Base-by-base conservation (phyloP, 2,329 filamentous ascomycete genomes). In the Neofusicoccum ribis region DNA sequence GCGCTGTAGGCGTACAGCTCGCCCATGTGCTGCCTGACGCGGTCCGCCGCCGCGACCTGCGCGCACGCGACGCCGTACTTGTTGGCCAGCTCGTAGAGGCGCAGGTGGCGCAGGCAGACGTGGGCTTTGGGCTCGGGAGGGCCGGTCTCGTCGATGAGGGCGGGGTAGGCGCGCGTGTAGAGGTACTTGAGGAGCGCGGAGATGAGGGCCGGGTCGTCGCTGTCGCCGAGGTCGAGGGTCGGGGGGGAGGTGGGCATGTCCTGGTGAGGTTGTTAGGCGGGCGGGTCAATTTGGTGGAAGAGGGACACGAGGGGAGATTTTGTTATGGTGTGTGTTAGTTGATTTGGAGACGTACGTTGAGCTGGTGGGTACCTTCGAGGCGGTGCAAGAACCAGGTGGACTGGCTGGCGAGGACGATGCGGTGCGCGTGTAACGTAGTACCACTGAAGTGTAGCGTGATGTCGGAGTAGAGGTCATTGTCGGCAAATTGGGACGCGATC, bases 401-500 rank as follows among this genome's bases (percentile, higher is more conserved):
- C n/a, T 60, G 56, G 56, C 56, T 60, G 15, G 43, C 56, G n/a
- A 60, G 56, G n/a, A 60, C 56, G 56, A 60, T 46, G 56, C 56
- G 56, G 41, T 60, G 56, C 31, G 56, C 43, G 3, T 43, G 5
- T 9, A 60, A 11, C 56, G 36, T 15, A 1, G 9, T 46, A n/a
- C 15, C 56, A 15, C 54, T 46, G 43, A 60, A 60, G 43, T 43
- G 56, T 9, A 60, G 56, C 8, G 12, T 23, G 27, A 60, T 37
- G 56, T 60, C 56, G 9, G 56, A 47, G 41, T 60, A 60, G 31
- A 47, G 27, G 31, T 37, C 23, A 12, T 36, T 37, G 43, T 23
- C 15, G 27, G 56, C 56, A 47, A 15, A 60, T 43, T 34, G 56
- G 3, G 43, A 11, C n/a, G 43, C 43, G 2, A 63, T 14, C 17